Percentiles rank a stretch among this genome's conserved stretches.
phyloP scores from a whole-genome alignment of 2,329 filamentous ascomycete genomes.

The Phyllosticta capitalensis region DNA sequence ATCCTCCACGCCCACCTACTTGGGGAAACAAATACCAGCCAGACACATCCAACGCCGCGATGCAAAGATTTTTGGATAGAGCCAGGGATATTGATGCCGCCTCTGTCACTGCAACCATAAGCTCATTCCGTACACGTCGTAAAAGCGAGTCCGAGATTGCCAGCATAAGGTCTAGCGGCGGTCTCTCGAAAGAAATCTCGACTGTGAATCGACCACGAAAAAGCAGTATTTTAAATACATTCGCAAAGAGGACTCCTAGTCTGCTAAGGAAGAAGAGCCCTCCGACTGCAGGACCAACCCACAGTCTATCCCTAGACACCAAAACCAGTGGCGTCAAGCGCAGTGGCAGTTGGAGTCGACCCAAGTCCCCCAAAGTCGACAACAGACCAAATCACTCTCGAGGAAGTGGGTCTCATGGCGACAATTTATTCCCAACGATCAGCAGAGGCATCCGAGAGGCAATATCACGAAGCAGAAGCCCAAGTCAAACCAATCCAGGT shows the following conservation, averaged over 20 bases:
- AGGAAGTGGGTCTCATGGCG: neutral
- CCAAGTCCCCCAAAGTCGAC: slow-evolving; percentile 32
- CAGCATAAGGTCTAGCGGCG: slow-evolving; percentile 48
- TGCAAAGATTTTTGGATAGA: slow-evolving; percentile 40
- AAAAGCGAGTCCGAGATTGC: slow-evolving; percentile 56
- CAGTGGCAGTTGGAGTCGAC: slow-evolving; percentile 33
- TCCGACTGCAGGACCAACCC: neutral
- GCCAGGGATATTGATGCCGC: slow-evolving; percentile 44
- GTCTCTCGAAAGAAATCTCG: slow-evolving; percentile 41
- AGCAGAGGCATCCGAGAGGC: neutral
- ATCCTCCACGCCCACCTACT: slow-evolving; percentile 28
- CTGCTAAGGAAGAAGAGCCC: slow-evolving; percentile 25
- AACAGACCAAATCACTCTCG: slow-evolving; percentile 20
- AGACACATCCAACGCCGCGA: slow-evolving; percentile 46
- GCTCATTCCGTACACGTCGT: slow-evolving; percentile 48
- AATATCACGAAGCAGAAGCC: neutral
- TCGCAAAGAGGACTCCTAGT: slow-evolving; percentile 32
- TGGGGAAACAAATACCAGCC: slow-evolving; percentile 36
- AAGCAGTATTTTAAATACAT: slow-evolving; percentile 44
- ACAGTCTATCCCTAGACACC: slow-evolving; percentile 1
- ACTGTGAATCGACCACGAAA: slow-evolving; percentile 32
- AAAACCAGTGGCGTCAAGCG: slow-evolving; percentile 18
- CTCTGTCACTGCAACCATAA: slow-evolving; percentile 57
- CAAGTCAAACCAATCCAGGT: slow-evolving; percentile 21
- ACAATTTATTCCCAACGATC: neutral